phyloP scores from a whole-genome alignment of 441 rosid species.

The Gossypium aridum region DNA sequence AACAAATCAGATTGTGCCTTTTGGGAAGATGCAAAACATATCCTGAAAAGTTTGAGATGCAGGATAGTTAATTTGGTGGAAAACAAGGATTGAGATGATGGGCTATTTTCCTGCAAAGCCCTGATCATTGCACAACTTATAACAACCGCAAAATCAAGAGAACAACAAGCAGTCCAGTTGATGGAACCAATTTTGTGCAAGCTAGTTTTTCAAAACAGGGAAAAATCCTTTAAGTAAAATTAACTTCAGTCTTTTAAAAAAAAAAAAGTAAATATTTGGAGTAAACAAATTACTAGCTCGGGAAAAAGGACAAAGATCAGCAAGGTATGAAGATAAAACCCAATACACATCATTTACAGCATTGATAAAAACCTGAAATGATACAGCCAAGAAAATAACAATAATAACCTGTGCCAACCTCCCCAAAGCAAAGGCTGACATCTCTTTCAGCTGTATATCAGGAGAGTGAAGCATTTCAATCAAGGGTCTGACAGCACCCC shows the following conservation, averaged over 20 bases:
- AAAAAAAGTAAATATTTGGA: not conserved
- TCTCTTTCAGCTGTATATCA: conserved; percentile 88
- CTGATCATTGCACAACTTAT: not conserved
- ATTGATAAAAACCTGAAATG: not conserved
- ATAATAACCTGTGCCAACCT: conserved; percentile 89
- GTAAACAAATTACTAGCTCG: not conserved
- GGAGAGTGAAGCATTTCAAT: conserved; percentile 90
- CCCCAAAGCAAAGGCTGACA: conserved; percentile 99
- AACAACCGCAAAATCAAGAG: not conserved
- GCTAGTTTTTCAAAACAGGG: not conserved
- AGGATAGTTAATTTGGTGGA: not conserved
- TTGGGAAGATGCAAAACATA: not conserved
- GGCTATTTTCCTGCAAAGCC: not conserved
- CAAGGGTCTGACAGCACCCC: conserved; percentile 93
- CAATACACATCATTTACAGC: not conserved
- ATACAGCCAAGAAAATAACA: not conserved
- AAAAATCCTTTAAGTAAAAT: not conserved
- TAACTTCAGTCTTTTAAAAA: not conserved
- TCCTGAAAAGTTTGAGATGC: not conserved
- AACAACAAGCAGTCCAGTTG: not conserved
- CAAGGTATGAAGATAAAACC: not conserved
- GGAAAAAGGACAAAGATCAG: not conserved
- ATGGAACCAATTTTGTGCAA: not conserved
- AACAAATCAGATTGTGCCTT: not conserved
- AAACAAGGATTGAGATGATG: not conserved